A percentile compares a stretch with the other conserved stretches of the same genome.
Conservation (phyloP, 768 basidiomycete genomes). For the Pleurotus djamor region DNA sequence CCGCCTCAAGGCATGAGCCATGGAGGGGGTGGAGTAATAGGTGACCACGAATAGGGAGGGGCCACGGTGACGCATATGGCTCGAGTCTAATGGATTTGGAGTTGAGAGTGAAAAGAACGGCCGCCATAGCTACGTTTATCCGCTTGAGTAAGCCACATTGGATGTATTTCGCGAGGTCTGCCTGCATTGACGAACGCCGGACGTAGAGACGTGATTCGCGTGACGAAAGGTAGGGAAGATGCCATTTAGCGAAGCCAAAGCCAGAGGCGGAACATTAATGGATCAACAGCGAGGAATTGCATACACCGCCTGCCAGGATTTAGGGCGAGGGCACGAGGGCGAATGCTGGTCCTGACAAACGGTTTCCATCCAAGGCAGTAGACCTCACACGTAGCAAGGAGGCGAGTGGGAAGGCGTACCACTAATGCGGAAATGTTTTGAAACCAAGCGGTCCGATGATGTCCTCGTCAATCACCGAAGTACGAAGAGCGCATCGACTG, state of each 20-base stretch:
- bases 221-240: not conserved
- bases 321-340: not conserved
- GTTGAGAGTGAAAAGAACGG: not conserved
- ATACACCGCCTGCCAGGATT: not conserved
- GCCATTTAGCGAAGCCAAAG: not conserved
- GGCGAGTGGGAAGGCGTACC: slow-evolving; percentile 3
- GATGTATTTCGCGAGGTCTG: not conserved
- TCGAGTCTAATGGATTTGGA: not conserved
- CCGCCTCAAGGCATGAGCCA: not conserved
- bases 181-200: no score
- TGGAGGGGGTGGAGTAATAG: not conserved
- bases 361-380: slow-evolving; percentile 5
- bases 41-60: not conserved
- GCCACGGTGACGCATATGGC: not conserved
- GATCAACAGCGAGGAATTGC: slow-evolving; percentile 6
- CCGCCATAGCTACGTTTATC: slow-evolving; percentile 7
- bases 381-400: not conserved
- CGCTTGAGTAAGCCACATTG: not conserved
- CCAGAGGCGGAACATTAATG: slow-evolving; percentile 3
- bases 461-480: slow-evolving; percentile 1
- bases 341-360: not conserved
- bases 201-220: not conserved
- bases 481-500: not conserved
- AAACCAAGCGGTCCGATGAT: not conserved
- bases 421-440: slow-evolving; percentile 1